These are phyloP conservation scores for Rickenella mellea DNA, from an alignment of 768 basidiomycete species.

Conservation along the genomic window DNA sequence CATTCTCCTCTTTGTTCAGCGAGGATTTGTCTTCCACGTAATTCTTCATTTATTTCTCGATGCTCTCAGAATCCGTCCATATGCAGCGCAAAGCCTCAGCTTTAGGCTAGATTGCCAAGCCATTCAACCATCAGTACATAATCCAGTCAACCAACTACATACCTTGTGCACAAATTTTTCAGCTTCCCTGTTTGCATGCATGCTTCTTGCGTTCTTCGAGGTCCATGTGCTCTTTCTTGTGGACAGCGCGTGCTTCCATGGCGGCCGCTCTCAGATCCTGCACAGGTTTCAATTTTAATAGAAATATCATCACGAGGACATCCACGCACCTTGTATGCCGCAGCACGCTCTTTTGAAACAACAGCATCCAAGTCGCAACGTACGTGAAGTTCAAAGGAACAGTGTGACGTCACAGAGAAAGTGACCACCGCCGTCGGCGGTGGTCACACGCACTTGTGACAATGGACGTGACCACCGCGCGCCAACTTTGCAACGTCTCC, in stretches of 20 bases:
- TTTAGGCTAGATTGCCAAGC: too few species aligned
- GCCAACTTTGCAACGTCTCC: too few species aligned
- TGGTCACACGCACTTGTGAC: too few species aligned
- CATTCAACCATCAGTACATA: too few species aligned
- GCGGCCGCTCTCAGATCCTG: conserved; percentile 61
- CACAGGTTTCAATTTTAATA: conserved; percentile 52
- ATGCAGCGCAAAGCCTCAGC: conserved; percentile 58
- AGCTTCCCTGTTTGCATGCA: conserved; percentile 54
- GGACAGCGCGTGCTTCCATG: conserved; percentile 66
- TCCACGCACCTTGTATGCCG: conserved; percentile 53
- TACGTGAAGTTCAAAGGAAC: too few species aligned
- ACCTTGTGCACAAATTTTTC: conserved; percentile 87
- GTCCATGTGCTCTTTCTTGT: conserved; percentile 76
- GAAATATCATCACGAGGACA: too few species aligned
- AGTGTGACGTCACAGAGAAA: too few species aligned
- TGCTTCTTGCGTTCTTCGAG: conserved; percentile 85
- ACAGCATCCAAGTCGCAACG: conserved; percentile 51
- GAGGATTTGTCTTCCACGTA: conserved; percentile 59
- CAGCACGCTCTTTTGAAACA: conserved; percentile 63
- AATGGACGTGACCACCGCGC: too few species aligned
- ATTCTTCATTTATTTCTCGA: conserved; percentile 59
- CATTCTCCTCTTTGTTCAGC: conserved; percentile 70
- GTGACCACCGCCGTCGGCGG: too few species aligned
- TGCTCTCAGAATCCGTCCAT: conserved; percentile 58
- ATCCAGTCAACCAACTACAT: too few species aligned